Evolutionary conservation across 352 stramenopile genomes (phyloP), one percentile per base, ranked within the genome.

Genomic region (Pythium dissimile): DNA sequence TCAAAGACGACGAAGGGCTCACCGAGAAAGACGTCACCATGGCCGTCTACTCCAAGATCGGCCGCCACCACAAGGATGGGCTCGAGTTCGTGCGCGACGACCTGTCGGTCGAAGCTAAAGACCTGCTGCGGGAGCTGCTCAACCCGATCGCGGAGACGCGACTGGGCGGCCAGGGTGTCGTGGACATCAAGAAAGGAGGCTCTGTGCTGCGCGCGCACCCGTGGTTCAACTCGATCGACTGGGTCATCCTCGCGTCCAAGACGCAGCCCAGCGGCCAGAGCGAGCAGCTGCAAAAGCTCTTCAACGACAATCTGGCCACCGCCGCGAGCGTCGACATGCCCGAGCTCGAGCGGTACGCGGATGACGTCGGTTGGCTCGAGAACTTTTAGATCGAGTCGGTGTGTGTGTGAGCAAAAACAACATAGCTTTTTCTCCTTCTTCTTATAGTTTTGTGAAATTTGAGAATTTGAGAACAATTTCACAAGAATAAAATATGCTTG

Each of bases 11-110:
- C 44, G 75, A 77, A 31, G 61, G 71, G 13, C 55, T 88, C 34
- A 86, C 73, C 48, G 86, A 95, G 27, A 90, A 90, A 51, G 82
- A 94, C 68, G 73, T 91, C 51, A 80, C 76, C 6, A 90, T 94
- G 77, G 84, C 80, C 5, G 78, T 91, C 32, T 94, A 94, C 66
- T 94, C 84, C 12, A 94, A 92, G 67, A 92, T 94, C 49, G 75
- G 84, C 2, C 81, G 89, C 59, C 75, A 84, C 50, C 53, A 65
- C 56, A 87, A 88, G 44, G 69, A 77, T 20, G 66, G 67, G 15
- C 68, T 92, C 15, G 67, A 71, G 45, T 90, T 90, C 37, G 16
- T 57, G 18, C 59, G 70, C 0, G 71, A 82, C 26, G 76, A 88
- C 42, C 54, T 91, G 27, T 89, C 80, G 0, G 16, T 34, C 3